Base-by-base conservation (phyloP, 768 basidiomycete genomes). In the Tricholoma sp. region DNA sequence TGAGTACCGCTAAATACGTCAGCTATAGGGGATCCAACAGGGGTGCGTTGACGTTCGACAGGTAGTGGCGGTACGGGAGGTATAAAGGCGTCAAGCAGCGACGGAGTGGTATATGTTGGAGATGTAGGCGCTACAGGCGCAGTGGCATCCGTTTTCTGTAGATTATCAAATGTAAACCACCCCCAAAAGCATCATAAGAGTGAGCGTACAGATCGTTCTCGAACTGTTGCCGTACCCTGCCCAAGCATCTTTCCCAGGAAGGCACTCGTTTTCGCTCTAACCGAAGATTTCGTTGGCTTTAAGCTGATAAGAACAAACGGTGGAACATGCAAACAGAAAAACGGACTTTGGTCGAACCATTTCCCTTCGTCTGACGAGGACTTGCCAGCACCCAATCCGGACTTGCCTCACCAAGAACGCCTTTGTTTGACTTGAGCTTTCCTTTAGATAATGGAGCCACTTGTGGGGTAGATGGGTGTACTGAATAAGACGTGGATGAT, bases 211-310 rank as follows among this genome's bases (percentile, higher is more conserved):
- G 84, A 84, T 71, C 86, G 82, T 68, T 90, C 88, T 50, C 88
- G 79, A 29, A 82, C 77, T 31, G 79, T 79, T 50, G 73, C 77
- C 52, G 61, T 54, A 22, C 60, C 59, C 63, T 85, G 81, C 3
- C 89, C 88, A 37, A 86, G 72, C 84, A 93, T 86, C 71, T 85
- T 91, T 2, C 88, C 89, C 61, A 88, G 76, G 67, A 93, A 85
- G 47, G 88, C 88, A 64, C 81, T 88, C n/a, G 89, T 89, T 69
- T 89, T 92, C 35, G 83, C 80, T 60, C 88, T 74, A 57, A 92
- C 85, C 5, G 89, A 84, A 10, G 82, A 79, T 68, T 81, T 90
- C 10, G 74, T 64, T 27, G 72, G 66, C 83, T 84, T 37, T 53
- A 49, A 31, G 53, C 60, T 50, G 50, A 57, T 57, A 35, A 57